Base-by-base conservation (phyloP, 2,329 filamentous ascomycete species). In the Diplodia mutila region DNA sequence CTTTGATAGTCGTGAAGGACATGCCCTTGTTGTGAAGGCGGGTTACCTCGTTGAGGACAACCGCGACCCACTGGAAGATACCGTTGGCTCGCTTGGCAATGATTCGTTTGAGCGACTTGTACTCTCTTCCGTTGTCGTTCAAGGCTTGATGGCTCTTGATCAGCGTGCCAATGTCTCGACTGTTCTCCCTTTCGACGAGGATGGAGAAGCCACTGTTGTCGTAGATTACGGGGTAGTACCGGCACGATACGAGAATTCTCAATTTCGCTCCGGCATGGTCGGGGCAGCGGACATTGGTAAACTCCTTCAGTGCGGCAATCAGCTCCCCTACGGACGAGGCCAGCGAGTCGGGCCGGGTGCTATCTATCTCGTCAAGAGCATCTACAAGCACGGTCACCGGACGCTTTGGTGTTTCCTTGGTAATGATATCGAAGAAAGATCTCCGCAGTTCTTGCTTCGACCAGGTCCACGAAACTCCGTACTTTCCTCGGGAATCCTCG, bases 201-300 rank as follows among this genome's bases (percentile, higher is more conserved):
- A 52, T 52, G 0, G 11, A 52, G 1, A 16, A 4, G 9, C 25
- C 49, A 1, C 25, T 29, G 3, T 29, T 25, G 12, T 52, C 49
- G 23, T 21, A 49, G 1, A 49, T 21, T 9, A 25, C n/a, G 1
- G 46, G 49, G 9, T 52, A 27, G 21, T 52, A 25, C 4, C 23
- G 49, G 6, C 49, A 25, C 2, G 49, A 52, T 1, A 52, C 49
- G 2, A 25, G 3, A 7, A 16, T 3, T 2, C 25, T 27, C 3
- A 27, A 4, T 18, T 7, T 1, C 2, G 4, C 21, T 25, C 21
- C 46, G 4, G n/a, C 8, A 14, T 5, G 1, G 11, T 49, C 4
- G 4, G 21, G n/a, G 21, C 12, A 0, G 14, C 27, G 49, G 0
- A 0, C 3, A 7, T 42, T 7, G 0, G 16, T 18, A 6, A 18